phyloP scores from a whole-genome alignment of 2,329 filamentous ascomycete genomes.

The Trichoderma citrinoviride region DNA sequence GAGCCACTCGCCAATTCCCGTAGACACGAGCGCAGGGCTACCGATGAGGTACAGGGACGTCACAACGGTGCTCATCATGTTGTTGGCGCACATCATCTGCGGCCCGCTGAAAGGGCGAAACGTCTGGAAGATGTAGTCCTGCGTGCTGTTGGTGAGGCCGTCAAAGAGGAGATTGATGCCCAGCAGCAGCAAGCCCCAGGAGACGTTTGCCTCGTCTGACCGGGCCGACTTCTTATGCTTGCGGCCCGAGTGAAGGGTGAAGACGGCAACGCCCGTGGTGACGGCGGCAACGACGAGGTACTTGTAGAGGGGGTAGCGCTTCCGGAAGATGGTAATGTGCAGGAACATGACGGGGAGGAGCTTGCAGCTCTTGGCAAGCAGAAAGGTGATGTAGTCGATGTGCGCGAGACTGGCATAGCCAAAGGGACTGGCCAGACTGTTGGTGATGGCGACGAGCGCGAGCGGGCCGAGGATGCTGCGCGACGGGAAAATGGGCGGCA shows the following conservation, averaged over 20 bases:
- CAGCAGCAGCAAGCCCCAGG: conserved; percentile 80
- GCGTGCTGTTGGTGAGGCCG: conserved; percentile 91
- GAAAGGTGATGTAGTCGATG: conserved; percentile 97
- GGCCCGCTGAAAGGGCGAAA: conserved; percentile 83
- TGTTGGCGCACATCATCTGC: conserved; percentile 99
- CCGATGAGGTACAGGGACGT: conserved; percentile 74
- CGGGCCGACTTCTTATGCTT: conserved; percentile 47
- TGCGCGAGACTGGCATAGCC: conserved; percentile 90
- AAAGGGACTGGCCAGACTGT: conserved; percentile 88
- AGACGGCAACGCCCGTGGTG: conserved; percentile 88
- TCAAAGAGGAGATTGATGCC: conserved; percentile 91
- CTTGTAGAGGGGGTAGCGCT: conserved; percentile 90
- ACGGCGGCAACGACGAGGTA: conserved; percentile 91
- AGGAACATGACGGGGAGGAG: conserved; percentile 97
- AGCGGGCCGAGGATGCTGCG: conserved; percentile 72
- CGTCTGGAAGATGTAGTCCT: conserved; percentile 85
- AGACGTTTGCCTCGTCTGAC: conserved; percentile 56
- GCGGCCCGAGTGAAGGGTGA: conserved; percentile 79
- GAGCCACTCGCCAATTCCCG: conserved; percentile 61
- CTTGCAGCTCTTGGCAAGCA: conserved; percentile 97
- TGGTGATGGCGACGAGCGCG: conserved; percentile 80
- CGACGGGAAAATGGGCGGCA: conserved; percentile 73
- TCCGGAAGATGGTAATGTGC: conserved; percentile 87
- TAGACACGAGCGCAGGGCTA: conserved; percentile 75
- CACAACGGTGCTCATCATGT: conserved; percentile 77